These are phyloP conservation scores for Yamadazyma triangularis DNA, from an alignment of 1,139 yeast species.

Conservation along the genomic window DNA sequence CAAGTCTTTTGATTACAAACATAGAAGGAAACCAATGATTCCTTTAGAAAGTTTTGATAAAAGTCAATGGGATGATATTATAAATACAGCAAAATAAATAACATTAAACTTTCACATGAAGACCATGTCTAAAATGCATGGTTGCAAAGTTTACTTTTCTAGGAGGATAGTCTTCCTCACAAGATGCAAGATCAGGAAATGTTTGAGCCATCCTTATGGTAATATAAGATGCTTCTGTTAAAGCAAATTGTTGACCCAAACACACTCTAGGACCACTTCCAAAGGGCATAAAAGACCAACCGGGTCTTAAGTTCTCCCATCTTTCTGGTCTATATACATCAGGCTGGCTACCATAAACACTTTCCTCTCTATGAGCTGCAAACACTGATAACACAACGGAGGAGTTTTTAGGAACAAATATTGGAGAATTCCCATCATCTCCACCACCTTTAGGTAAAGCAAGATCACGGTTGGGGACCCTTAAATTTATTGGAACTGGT, in stretches of 20 bases:
- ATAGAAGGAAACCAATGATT: constrained; percentile 2
- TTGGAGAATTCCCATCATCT: constrained; percentile 34
- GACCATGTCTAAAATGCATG: no score
- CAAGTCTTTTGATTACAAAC: constrained; percentile 1
- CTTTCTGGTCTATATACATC: constrained; percentile 46
- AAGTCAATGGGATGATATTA: constrained; percentile 3
- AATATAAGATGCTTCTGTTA: constrained; percentile 38
- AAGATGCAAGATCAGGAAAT: constrained; percentile 11
- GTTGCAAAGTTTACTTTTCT: constrained; percentile 13
- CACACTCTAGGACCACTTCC: constrained; percentile 45
- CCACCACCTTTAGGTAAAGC: constrained; percentile 55
- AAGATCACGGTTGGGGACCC: constrained; percentile 39
- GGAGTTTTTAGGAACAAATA: constrained; percentile 42
- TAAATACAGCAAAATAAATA: no score
- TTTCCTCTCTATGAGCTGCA: constrained; percentile 37
- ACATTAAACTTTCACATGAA: no score
- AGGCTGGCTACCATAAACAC: constrained; percentile 46
- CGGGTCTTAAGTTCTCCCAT: constrained; percentile 32
- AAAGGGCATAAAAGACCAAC: constrained; percentile 39
- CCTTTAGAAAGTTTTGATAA: constrained; percentile 1
- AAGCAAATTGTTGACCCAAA: constrained; percentile 44
- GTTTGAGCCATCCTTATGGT: constrained; percentile 18
- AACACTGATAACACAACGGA: constrained; percentile 38
- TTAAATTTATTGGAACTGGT: constrained; percentile 47
- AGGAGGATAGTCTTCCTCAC: constrained; percentile 12